phyloP scores from a whole-genome alignment of 257 asterid genomes.

The Ehretia macrophylla region DNA sequence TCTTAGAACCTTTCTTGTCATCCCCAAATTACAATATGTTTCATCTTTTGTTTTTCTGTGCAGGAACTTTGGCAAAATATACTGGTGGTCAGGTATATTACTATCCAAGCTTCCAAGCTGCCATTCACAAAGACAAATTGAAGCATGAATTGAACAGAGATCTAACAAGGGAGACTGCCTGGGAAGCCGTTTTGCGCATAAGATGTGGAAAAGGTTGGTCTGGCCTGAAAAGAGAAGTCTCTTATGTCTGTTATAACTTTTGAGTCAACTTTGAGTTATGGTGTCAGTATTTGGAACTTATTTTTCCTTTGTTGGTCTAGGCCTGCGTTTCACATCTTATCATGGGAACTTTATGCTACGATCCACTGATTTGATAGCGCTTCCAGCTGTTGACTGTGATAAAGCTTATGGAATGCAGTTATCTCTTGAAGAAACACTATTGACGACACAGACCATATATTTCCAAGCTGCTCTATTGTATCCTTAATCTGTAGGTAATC shows the following conservation, averaged over 20 bases:
- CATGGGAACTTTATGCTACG: slow-evolving; percentile 98
- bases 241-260: not conserved
- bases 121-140: slow-evolving; percentile 68
- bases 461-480: slow-evolving; percentile 96
- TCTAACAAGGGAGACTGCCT: slow-evolving; percentile 95
- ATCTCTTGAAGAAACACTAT: slow-evolving; percentile 87
- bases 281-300: not conserved
- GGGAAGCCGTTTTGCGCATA: slow-evolving; percentile 99
- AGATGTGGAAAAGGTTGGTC: slow-evolving; percentile 95
- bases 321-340: slow-evolving; percentile 93
- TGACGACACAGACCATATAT: slow-evolving; percentile 75
- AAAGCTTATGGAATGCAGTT: slow-evolving; percentile 96
- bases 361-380: slow-evolving; percentile 93
- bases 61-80: slow-evolving; percentile 95
- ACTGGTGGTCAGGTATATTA: slow-evolving; percentile 98
- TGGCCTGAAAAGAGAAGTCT: not conserved
- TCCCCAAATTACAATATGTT: slow-evolving; percentile 1
- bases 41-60: slow-evolving; percentile 16
- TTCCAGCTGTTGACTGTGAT: slow-evolving; percentile 98
- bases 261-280: not conserved
- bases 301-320: slow-evolving; percentile 36
- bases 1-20: not conserved
- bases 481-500: slow-evolving; percentile 44
- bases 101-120: slow-evolving; percentile 77
- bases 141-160: slow-evolving; percentile 85